Evolutionary conservation across 768 basidiomycete species (phyloP), one percentile per base, ranked within the genome.

Genomic region (Boletus tylopilopsis): DNA sequence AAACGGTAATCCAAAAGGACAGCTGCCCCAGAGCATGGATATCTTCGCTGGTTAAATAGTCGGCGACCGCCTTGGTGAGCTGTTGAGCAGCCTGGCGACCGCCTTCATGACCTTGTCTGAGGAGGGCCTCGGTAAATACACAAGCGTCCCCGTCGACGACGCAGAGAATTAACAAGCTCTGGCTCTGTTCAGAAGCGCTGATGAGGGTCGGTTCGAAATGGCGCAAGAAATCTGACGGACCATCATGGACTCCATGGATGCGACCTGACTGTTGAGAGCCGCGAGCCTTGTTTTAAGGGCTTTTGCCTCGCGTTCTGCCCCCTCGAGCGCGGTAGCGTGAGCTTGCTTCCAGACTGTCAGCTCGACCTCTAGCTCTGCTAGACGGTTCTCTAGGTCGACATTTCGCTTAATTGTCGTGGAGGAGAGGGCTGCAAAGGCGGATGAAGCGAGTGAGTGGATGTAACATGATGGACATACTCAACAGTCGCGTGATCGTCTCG

Each of bases 1-100:
- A 89, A 53, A 90, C 64, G 37, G 80, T 80, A 42, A 87, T 78
- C 85, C 85, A 89, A 64, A 88, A 87, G 23, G 86, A 85, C 34
- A 87, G 73, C 9, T 82, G 76, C 25, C 80, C 82, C 50, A 80
- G 77, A 47, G 78, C 73, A 46, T 80, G 79, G 42, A 82, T 69
- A 44, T 78, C 80, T 61, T 87, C 81, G 56, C 71, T 73, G 45
- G 81, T 73, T 45, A 90, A 73, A 67, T 85, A 79, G 53, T 81
- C 81, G 36, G 84, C 85, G 44, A 90, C 83, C 6, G 72, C 73
- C 64, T 83, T 80, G 18, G 85, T 88, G 49, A 89, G 70, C 44
- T 76, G 74, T 58, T 85, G 81, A 24, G 84, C 82, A 37, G 76
- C 73, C 48, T 76, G 74, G 16, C 71, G 68, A 24, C 87, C 87